Evolutionary conservation across 2,329 filamentous ascomycete genomes (phyloP), one percentile per base, ranked within the genome.

Genomic region (Chaetoscypha palmicola): DNA sequence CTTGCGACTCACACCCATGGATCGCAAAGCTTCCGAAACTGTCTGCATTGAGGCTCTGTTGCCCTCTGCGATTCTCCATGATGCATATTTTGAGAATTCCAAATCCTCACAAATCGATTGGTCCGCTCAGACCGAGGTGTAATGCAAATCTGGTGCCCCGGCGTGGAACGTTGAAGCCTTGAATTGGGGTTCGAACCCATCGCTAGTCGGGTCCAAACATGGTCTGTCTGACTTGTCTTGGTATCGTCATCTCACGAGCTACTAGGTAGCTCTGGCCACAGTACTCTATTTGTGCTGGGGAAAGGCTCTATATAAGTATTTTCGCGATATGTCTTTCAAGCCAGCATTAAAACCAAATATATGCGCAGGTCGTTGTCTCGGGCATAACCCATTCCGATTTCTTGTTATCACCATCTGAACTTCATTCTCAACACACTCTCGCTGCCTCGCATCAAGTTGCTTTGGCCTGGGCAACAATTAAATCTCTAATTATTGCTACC

Each of bases 301-400:
- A 26, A 22, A 23, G 20, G 20, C n/a, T 38, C 17, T 26, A 20
- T 38, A 38, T 38, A 38, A 38, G 21, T 38, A 26, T 38, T 38
- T 38, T 38, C 21, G 12, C 12, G 21, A 11, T 10, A 38, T 10
- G 11, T 14, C 17, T 38, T 16, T 23, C 16, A 17, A 26, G 17
- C 17, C 22, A 24, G 21, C 21, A 23, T 26, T 28, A 38, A 38
- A 16, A 23, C 36, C 26, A 22, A 38, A 12, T 12, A 28, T 28
- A 7, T 28, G n/a, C 24, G 24, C 24, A 7, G 24, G 24, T 28
- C 24, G 12, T 28, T 12, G 7, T 28, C 7, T 12, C 24, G 7
- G 24, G 24, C 24, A 7, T 12, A 28, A 28, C 12, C 7, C 8
- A 12, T 38, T 38, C 35, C 35, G 22, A 14, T 10, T 23, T 5